Conservation (phyloP, 1,284 basidiomycete genomes). For the Volvariella surrecta region DNA sequence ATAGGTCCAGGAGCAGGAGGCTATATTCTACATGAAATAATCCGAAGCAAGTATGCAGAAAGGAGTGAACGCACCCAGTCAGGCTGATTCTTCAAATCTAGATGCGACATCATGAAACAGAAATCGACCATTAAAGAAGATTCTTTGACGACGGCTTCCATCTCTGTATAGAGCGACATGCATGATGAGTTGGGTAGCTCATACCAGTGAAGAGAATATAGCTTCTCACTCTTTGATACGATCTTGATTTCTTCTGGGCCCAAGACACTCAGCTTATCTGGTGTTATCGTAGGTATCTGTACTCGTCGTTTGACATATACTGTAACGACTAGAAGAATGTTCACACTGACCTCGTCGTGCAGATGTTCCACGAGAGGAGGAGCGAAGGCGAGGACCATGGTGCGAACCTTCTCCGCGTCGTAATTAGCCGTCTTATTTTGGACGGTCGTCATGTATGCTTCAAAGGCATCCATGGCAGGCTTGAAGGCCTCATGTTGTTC, state of each 20-base stretch:
- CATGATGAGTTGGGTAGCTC: neutral
- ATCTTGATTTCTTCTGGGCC: constrained; percentile 12
- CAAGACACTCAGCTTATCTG: constrained; percentile 12
- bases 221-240: constrained; percentile 12
- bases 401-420: constrained; percentile 13
- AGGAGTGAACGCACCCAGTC: no score
- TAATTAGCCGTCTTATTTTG: constrained; percentile 10
- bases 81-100: no score
- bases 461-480: constrained; percentile 20
- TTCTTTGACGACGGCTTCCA: constrained; percentile 9
- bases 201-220: neutral
- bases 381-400: constrained; percentile 15
- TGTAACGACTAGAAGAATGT: neutral
- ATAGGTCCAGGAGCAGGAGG: no score
- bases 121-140: no score
- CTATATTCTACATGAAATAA: no score
- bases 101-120: no score
- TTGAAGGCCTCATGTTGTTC: constrained; percentile 18
- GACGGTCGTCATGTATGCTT: constrained; percentile 24
- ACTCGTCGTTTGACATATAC: neutral
- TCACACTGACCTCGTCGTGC: constrained; percentile 13
- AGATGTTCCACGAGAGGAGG: constrained; percentile 8
- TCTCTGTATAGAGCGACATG: constrained; percentile 3
- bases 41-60: no score
- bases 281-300: constrained; percentile 18